A percentile compares a stretch with the other conserved stretches of the same genome.
Evolutionary conservation across 495 filamentous ascomycete species (phyloP).

Genomic region (Aspergillus affinis): DNA sequence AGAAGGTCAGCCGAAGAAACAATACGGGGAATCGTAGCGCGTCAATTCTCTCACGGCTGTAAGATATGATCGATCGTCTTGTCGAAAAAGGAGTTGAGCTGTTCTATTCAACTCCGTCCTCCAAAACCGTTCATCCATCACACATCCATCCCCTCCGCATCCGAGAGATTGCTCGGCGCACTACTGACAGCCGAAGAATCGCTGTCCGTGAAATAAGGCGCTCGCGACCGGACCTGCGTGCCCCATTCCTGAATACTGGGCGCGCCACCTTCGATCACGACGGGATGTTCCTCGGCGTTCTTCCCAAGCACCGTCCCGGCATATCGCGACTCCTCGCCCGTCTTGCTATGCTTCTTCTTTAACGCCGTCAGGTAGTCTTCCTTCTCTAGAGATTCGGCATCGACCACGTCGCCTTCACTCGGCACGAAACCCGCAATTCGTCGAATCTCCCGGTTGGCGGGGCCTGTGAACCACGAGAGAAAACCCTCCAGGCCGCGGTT

Average conservation of each 20-base stretch:
- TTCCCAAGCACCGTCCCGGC: slow-evolving; percentile 77
- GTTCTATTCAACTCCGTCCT: neutral
- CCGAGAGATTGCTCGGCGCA: slow-evolving; percentile 43
- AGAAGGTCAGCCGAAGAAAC: neutral
- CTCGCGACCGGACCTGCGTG: slow-evolving; percentile 36
- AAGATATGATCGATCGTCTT: neutral
- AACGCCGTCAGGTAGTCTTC: slow-evolving; percentile 76
- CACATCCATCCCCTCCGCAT: slow-evolving; percentile 40
- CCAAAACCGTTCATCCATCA: slow-evolving; percentile 21
- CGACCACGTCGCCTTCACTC: slow-evolving; percentile 46
- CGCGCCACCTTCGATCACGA: slow-evolving; percentile 71
- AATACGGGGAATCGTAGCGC: too few relatives aligned
- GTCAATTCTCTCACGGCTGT: neutral
- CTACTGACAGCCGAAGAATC: slow-evolving; percentile 46
- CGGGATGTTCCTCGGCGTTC: slow-evolving; percentile 60
- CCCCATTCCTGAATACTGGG: slow-evolving; percentile 69
- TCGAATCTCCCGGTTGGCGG: slow-evolving; percentile 69
- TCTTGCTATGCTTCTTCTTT: slow-evolving; percentile 84
- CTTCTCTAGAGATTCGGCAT: slow-evolving; percentile 49
- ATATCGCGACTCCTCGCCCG: slow-evolving; percentile 76
- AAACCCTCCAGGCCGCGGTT: slow-evolving; percentile 70
- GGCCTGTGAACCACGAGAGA: slow-evolving; percentile 69
- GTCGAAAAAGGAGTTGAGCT: neutral
- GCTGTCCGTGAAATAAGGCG: slow-evolving; percentile 28
- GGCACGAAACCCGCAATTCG: slow-evolving; percentile 58